These are phyloP conservation scores for Gossypium davidsonii DNA, from an alignment of 441 rosid genomes.

Conservation along the genomic window DNA sequence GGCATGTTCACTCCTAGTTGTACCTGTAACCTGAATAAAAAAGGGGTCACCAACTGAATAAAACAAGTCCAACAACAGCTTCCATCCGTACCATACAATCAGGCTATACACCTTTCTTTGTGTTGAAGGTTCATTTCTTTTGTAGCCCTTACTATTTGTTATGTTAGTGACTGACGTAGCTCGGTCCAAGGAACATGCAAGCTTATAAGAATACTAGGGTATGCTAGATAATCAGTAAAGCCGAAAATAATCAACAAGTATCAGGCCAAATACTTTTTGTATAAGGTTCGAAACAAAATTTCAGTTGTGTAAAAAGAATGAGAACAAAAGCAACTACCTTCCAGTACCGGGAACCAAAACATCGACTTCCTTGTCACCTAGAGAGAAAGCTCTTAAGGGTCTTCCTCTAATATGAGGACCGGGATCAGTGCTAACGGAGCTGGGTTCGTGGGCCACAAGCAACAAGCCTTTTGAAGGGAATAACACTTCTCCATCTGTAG, in stretches of 20 bases:
- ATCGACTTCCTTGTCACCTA: constrained; percentile 88
- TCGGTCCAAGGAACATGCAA: not conserved
- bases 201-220: not conserved
- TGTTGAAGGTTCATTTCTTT: not conserved
- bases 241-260: not conserved
- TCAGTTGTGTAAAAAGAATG: not conserved
- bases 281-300: not conserved
- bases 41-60: not conserved
- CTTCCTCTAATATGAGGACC: constrained; percentile 96
- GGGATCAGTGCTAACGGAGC: constrained; percentile 57
- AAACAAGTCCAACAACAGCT: not conserved
- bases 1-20: constrained; percentile 99
- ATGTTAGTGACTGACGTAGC: not conserved
- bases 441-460: constrained; percentile 83
- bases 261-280: too few relatives aligned
- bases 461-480: constrained; percentile 75
- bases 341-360: constrained; percentile 87
- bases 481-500: constrained; percentile 43
- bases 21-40: constrained; percentile 60
- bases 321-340: constrained; percentile 44
- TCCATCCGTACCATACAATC: not conserved
- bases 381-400: constrained; percentile 65
- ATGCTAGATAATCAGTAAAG: too few relatives aligned
- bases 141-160: not conserved
- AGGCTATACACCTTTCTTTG: not conserved